Base-by-base conservation (phyloP, 2,329 filamentous ascomycete species). In the Stemphylium beticola region DNA sequence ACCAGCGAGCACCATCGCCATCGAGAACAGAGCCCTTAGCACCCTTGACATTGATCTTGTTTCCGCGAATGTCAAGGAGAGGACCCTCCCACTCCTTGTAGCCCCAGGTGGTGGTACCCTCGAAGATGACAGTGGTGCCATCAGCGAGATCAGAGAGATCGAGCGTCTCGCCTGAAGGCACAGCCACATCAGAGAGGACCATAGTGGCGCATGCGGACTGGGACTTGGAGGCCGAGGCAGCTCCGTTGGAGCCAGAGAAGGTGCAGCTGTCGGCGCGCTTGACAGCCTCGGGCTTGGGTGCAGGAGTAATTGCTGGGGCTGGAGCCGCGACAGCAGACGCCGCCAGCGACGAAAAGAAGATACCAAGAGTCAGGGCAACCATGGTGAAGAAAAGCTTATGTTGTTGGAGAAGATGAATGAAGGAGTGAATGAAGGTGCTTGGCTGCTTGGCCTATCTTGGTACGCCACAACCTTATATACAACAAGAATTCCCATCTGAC, bases 1-100 rank as follows among this genome's bases (percentile, higher is more conserved):
- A 82, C 79, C 79, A 82, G n/a, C 71, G 73, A 53, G 80, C 77
- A 2, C 80, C 84, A 56, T 86, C 85, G 0, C 83, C 83, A 49
- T 87, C 82, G 29, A 87, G 72, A 9, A 81, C 75, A 29, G 84
- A 77, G 15, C 82, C 86, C 1, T 75, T 80, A 5, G 79, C 76
- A 29, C 85, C 85, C 53, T 81, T 83, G 61, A 88, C 85, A 57
- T 81, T 83, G 64, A 88, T 84, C 58, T 85, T 67, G 33, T 59
- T 72, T 24, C 87, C 87, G 1, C 81, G 81, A 56, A 89, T 78
- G 33, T 79, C 79, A 60, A 90, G 79, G 4, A 90, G 77, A 37
- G 87, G 87, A 0, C 87, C 87, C 0, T 71, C 71, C 87, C 87
- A 90, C 64, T 87, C 83, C 55, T 83, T 76, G 74, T 88, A 89